Evolutionary conservation across 2,329 filamentous ascomycete species (phyloP), one percentile per base, ranked within the genome.

Genomic region (Trematosphaeria pertusa): DNA sequence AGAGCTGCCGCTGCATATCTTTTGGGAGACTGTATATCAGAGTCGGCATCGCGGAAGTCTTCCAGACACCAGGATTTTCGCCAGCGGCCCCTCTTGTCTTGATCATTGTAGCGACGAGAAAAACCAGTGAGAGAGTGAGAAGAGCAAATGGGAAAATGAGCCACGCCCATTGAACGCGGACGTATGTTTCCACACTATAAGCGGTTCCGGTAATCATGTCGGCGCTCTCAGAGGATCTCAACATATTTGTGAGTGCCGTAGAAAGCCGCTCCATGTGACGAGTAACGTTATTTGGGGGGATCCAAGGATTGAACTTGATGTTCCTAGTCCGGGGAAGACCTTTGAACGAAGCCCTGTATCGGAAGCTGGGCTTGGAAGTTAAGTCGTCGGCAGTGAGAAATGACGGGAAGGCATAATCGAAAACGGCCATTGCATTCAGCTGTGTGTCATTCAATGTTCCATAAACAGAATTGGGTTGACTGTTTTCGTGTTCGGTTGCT

Each of bases 1-100:
- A 45, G 0, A 67, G 33, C 7, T 51, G 38, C 3, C 37, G 39
- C 11, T 59, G 57, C 0, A 54, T 43, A 1, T 63, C 59, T 8
- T 59, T 46, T 1, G 60, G 60, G 1, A 67, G 28, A 2, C 65
- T 49, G 20, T 68, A 66, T 1, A 67, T 54, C 0, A 69, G 46
- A 1, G 60, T 51, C 0, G 67, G 62, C 54, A 70, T 62, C 0
- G 64, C 52, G 4, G 67, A 70, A 1, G 57, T 70, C 19, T 71
- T 71, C 65, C 64, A 71, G 1, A 65, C 26, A 0, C 57, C 61
- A 1, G 35, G 40, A 0, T 10, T 43, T 1, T 54, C 40, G 2
- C 21, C 14, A 2, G 44, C 34, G 1, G 33, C 38, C 7, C 58
- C 54, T 4, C 39, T 48, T 2, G 56, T 67, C 22, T 54, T 59